Evolutionary conservation across 306 rosid genomes (phyloP), one percentile per base, ranked within the genome.

Genomic region (Citrullus amarus): DNA sequence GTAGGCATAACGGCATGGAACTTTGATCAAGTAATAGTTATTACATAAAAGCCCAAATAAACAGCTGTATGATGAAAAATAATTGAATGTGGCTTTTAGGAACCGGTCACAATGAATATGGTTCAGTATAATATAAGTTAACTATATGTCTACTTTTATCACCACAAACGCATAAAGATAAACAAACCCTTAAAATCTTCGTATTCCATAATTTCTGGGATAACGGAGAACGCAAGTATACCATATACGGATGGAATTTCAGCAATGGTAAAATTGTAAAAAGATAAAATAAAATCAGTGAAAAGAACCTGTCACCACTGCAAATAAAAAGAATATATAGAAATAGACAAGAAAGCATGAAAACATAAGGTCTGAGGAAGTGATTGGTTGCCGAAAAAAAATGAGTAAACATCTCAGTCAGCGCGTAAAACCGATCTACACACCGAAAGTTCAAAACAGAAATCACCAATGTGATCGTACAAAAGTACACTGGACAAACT

Each of bases 141-240:
- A 59, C 13, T 48, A 48, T 38, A 72, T 48, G 20, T 28, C 41
- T 48, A 25, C 30, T 22, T 44, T 48, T 8, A 30, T 72, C 59
- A 72, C 77, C 39, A 2, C 6, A 25, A 44, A 20, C 38, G 59
- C 39, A 12, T 17, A 25, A 25, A 25, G 28, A 25, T 25, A 25
- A 3, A 41, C n/a, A 16, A n/a, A 63, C 75, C 72, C 22, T 70
- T 71, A 61, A 44, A 39, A 22, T 82, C 75, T 70, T 82, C 73
- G 10, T 59, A 18, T 71, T 22, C 77, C 58, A 50, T 8, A 44
- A 20, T 50, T 28, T 71, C 25, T 71, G 20, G 13, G 77, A 72
- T 60, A 48, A 18, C 53, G 15, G 74, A 18, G 39, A 66, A 65
- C 7, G 6, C 48, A 38, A 66, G 17, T n/a, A 43, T 18, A 17